phyloP scores from a whole-genome alignment of 192 early-diverging fungal species.

The Globomyces pollinis-pini region DNA sequence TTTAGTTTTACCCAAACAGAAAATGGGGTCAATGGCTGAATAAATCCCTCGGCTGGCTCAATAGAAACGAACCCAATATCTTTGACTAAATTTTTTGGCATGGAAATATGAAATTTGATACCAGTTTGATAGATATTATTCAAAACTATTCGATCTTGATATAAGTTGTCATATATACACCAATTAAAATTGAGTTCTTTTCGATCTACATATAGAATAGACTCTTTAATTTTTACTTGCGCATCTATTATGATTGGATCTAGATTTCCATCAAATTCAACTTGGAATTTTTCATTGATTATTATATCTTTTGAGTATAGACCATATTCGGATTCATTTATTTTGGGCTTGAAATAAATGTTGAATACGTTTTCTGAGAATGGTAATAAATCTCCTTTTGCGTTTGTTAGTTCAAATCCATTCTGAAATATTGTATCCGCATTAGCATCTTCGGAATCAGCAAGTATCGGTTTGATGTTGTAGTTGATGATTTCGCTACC shows the following conservation, averaged over 20 bases:
- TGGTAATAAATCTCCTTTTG: too few species aligned
- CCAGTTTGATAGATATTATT: background rate
- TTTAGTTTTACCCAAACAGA: constrained; percentile 6
- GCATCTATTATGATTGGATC: background rate
- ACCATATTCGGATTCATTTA: background rate
- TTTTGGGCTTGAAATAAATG: too few species aligned
- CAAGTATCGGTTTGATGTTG: background rate
- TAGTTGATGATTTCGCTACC: background rate
- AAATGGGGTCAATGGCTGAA: background rate
- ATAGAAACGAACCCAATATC: background rate
- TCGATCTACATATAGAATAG: background rate
- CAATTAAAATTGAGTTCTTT: background rate
- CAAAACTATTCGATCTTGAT: constrained; percentile 3
- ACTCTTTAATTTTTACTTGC: background rate
- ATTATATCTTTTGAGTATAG: background rate
- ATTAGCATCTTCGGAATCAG: background rate
- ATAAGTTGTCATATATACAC: background rate
- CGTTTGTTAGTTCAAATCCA: too few species aligned
- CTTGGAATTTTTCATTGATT: background rate
- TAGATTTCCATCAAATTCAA: background rate
- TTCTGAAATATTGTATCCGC: too few species aligned
- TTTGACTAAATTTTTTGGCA: background rate
- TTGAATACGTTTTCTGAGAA: too few species aligned
- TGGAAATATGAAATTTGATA: background rate
- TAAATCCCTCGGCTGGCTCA: background rate